phyloP scores from a whole-genome alignment of 2,329 filamentous ascomycete species.

The Clonostachys sp. region DNA sequence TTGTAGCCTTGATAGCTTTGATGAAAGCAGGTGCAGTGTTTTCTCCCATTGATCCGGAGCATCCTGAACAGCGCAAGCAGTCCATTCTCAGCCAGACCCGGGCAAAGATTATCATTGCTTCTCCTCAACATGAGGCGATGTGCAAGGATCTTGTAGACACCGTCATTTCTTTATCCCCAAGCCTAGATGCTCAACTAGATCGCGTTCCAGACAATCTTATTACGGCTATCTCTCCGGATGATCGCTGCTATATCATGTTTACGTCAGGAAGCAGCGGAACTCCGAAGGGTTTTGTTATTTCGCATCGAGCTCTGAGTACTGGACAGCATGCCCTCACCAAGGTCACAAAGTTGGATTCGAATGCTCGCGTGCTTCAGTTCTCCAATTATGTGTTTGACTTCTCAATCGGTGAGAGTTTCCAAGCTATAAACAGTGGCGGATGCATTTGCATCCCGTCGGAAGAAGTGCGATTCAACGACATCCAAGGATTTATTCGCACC shows the following conservation, averaged over 20 bases:
- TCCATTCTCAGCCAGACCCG: conserved; percentile 3
- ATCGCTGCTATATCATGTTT: conserved; percentile 10
- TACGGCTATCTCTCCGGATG: neutral
- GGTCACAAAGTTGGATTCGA: conserved; percentile 34
- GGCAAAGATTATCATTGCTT: conserved; percentile 5
- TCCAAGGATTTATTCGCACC: neutral
- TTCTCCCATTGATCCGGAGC: conserved; percentile 16
- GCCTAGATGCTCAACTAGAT: conserved; percentile 14
- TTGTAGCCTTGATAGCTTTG: conserved; percentile 16
- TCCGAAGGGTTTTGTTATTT: conserved; percentile 12
- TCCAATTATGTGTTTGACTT: conserved; percentile 42
- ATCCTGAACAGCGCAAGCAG: conserved; percentile 3
- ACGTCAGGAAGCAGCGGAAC: conserved; percentile 11
- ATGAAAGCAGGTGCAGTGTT: conserved; percentile 20
- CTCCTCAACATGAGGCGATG: conserved; percentile 11
- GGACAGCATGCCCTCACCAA: neutral
- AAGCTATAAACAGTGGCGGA: conserved; percentile 36
- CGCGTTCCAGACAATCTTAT: neutral
- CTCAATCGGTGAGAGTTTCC: conserved; percentile 37
- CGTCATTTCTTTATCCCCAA: conserved; percentile 1
- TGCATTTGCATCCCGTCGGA: conserved; percentile 32
- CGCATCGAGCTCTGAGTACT: conserved; percentile 6
- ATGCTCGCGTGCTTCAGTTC: conserved; percentile 45
- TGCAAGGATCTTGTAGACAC: neutral
- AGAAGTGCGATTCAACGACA: conserved; percentile 3